Percentiles rank a stretch among this genome's conserved stretches.
phyloP scores from a whole-genome alignment of 495 filamentous ascomycete genomes.

The Niebla homalea region DNA sequence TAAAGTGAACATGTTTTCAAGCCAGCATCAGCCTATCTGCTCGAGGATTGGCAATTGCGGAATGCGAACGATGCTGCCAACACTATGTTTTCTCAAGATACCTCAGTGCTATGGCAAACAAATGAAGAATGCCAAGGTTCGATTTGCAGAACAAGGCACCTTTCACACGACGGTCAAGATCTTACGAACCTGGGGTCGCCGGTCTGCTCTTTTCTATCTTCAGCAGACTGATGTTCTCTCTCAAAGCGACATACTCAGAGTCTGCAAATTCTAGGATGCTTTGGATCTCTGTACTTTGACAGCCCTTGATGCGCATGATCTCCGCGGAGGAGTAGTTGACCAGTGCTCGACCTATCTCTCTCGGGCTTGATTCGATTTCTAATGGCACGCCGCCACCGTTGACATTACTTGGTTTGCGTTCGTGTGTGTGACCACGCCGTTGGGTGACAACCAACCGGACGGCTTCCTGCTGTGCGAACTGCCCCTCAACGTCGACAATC shows the following conservation, averaged over 20 bases:
- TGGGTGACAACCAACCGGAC: constrained; percentile 73
- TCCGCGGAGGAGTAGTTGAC: constrained; percentile 86
- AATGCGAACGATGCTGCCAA: too few species aligned
- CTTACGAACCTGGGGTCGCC: constrained; percentile 24
- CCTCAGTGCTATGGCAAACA: too few species aligned
- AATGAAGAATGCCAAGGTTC: too few species aligned
- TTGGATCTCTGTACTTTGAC: constrained; percentile 67
- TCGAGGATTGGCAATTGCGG: too few species aligned
- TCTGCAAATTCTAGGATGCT: constrained; percentile 77
- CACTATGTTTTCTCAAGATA: too few species aligned
- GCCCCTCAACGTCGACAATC: constrained; percentile 75
- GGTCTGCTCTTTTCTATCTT: constrained; percentile 25
- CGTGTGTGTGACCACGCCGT: constrained; percentile 15
- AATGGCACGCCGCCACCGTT: constrained; percentile 5
- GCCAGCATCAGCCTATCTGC: too few species aligned
- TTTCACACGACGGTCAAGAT: too few species aligned
- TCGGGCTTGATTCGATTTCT: constrained; percentile 36
- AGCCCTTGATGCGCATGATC: constrained; percentile 70
- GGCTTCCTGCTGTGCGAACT: constrained; percentile 82
- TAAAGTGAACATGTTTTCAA: too few species aligned
- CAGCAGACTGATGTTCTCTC: constrained; percentile 79
- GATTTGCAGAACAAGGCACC: too few species aligned
- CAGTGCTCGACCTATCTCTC: constrained; percentile 82
- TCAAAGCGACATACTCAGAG: constrained; percentile 82
- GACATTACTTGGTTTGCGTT: not conserved